Evolutionary conservation across 768 basidiomycete genomes (phyloP), one percentile per base, ranked within the genome.

Genomic region (Suillus plorans): DNA sequence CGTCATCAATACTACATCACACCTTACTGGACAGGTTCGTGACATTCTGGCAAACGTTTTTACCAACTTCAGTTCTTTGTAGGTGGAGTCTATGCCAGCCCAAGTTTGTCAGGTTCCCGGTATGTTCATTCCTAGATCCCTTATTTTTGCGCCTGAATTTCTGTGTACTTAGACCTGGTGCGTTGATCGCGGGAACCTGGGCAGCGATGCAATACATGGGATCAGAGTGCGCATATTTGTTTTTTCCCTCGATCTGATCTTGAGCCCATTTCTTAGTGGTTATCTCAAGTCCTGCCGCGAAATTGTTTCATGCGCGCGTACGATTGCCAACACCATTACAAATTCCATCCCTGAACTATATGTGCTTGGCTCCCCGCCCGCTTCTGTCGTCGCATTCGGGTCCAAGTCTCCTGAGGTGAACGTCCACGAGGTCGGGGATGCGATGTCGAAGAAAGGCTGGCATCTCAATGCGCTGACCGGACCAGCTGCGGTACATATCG

Each of bases 161-260:
- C 20, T 34, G 3, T 13, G 9, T 18, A 25, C 47, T 18, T 18
- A 94, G 96, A 45, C 93, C 96, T 0, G 97, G 97, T 7, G 89
- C 95, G 0, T 79, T 98, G 66, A 90, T 99, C 65, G 97, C 97
- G 31, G 97, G 93, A 55, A 89, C 95, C 36, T 99, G 95, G 95
- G 97, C 97, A 8, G 94, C 95, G 2, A 90, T 99, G 88, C 91
- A 97, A 67, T 87, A 93, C 74, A 90, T 98, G 80, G 97, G 97
- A 36, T 82, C 89, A 65, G 83, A 90, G 93, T 95, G 72, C 60
- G 89, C 81, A 2, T 16, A 28, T 22, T 45, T 62, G 13, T 47
- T 22, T 53, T 31, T 39, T 2, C 1, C 47, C 8, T 12, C 34
- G 5, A 31, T 61, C 61, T 52, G 34, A 63, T 39, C 65, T 65